phyloP scores from a whole-genome alignment of 2,329 filamentous ascomycete genomes.

The Colletotrichum horii region DNA sequence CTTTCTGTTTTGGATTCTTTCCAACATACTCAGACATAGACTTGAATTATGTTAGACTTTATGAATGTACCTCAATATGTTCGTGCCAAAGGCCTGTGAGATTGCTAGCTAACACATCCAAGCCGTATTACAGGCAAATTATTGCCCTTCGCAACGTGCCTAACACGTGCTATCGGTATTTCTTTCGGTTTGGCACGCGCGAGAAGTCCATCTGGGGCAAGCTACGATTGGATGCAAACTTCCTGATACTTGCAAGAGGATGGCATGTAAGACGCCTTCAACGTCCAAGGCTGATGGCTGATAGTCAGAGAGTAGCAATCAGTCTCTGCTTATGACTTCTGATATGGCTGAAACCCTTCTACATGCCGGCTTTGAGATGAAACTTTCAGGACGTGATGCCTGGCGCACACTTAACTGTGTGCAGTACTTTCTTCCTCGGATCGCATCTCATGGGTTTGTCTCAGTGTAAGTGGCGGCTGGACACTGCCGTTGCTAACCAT shows the following conservation, averaged over 20 bases:
- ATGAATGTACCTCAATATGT: not conserved
- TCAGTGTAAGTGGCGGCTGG: not conserved
- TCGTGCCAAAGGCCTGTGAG: not conserved
- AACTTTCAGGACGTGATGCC: not conserved
- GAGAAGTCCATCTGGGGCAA: not conserved
- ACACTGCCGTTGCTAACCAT: not conserved
- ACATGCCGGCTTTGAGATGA: not conserved
- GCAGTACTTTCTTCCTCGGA: not conserved
- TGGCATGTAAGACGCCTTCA: not conserved
- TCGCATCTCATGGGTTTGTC: not conserved
- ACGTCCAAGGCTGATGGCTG: not conserved
- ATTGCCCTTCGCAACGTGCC: not conserved
- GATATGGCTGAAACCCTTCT: not conserved
- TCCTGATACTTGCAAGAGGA: not conserved
- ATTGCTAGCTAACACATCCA: not conserved
- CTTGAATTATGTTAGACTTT: not conserved
- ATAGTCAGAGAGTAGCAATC: not conserved
- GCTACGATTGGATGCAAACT: not conserved
- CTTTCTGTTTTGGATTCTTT: not conserved
- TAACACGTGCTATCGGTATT: not conserved
- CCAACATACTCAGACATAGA: not conserved
- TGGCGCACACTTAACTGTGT: not conserved
- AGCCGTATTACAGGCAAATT: not conserved
- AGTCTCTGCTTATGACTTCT: not conserved
- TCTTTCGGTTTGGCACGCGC: not conserved